Base-by-base conservation (phyloP, 306 rosid species). In the Fragaria iinumae region DNA sequence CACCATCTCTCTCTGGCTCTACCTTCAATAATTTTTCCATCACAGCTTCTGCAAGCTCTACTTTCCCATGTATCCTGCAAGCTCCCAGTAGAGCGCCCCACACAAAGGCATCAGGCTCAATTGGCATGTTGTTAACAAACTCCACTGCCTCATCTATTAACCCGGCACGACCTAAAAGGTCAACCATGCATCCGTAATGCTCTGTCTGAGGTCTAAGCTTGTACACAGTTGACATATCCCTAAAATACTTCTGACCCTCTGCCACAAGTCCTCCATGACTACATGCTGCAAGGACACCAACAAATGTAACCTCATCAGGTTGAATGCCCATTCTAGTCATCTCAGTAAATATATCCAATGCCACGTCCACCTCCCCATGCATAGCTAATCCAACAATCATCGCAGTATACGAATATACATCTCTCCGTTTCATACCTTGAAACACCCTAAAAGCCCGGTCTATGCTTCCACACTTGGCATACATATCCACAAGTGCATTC, bases 161-260 rank as follows among this genome's bases (percentile, higher is more conserved):
- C 64, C 84, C 86, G 0, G 86, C 82, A 23, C 79, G 83, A n/a
- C 89, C 89, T 53, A 85, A 62, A 48, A 85, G 89, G 80, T 82
- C 86, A n/a, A 85, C 81, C 80, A 82, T 85, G 86, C 89, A 85
- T 55, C 89, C 84, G 39, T 80, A 85, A 69, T 85, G 89, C 72
- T 85, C 86, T 2, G 56, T 60, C 49, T 65, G 82, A 76, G 83
- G 82, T 48, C 59, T 77, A 27, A 85, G 80, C 34, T 56, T 74
- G 50, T 85, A 77, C 73, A 53, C 76, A 39, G 47, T 36, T 70
- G 73, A 77, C 86, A 85, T 82, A 23, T 85, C 86, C 48, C 17
- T 48, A 59, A 80, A 82, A 50, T 76, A 82, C 72, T 70, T 77
- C 39, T 62, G 79, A 27, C 86, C 88, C 76, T 80, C 86, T 1